A percentile compares a stretch with the other conserved stretches of the same genome.
phyloP scores from a whole-genome alignment of 2,329 filamentous ascomycete genomes.

The Drechslerella stenobrocha region DNA sequence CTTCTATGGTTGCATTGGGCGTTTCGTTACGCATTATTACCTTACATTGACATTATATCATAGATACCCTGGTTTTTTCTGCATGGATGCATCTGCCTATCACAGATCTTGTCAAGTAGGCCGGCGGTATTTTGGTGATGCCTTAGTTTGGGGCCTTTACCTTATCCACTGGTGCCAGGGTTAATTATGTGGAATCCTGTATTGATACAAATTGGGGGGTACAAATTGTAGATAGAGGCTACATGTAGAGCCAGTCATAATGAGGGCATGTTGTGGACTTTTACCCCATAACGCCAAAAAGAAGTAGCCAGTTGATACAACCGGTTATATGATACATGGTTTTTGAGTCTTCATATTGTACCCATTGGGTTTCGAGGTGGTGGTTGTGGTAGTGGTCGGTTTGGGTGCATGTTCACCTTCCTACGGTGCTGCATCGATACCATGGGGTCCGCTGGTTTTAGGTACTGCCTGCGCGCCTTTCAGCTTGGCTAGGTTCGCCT shows the following conservation, averaged over 20 bases:
- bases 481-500: constrained; percentile 73
- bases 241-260: neutral
- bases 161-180: no score
- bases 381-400: no score
- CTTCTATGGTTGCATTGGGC: neutral
- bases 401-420: neutral
- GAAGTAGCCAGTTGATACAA: neutral
- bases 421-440: constrained; percentile 34
- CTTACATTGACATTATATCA: neutral
- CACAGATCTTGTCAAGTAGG: no score
- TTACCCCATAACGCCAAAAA: no score
- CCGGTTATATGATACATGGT: neutral
- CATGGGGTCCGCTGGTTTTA: constrained; percentile 29
- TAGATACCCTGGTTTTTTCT: neutral
- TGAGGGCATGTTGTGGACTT: neutral
- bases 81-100: neutral
- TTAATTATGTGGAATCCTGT: no score
- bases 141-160: no score
- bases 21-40: neutral
- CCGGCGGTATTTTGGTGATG: no score
- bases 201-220: no score
- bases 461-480: constrained; percentile 55
- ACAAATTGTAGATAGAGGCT: neutral
- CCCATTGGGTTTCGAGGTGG: no score
- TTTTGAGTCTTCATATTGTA: no score